phyloP scores from a whole-genome alignment of 768 basidiomycete genomes.

The Pisolithus marmoratus region DNA sequence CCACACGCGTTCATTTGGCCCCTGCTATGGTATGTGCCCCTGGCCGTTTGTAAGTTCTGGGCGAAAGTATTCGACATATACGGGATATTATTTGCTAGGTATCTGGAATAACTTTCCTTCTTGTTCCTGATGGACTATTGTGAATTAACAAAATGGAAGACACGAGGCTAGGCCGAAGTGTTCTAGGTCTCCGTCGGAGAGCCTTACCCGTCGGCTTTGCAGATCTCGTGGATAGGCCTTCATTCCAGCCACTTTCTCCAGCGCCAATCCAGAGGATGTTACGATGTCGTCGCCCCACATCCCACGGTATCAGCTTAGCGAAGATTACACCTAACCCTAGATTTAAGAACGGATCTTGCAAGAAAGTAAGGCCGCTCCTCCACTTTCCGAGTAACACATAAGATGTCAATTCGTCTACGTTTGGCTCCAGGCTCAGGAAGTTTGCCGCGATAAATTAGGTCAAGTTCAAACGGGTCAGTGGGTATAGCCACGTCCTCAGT shows the following conservation, averaged over 20 bases:
- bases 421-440: slow-evolving; percentile 43
- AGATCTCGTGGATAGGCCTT: slow-evolving; percentile 84
- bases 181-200: slow-evolving; percentile 47
- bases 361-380: slow-evolving; percentile 86
- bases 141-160: background rate
- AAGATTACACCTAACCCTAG: background rate
- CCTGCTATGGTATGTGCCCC: slow-evolving; percentile 80
- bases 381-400: slow-evolving; percentile 73
- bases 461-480: slow-evolving; percentile 61
- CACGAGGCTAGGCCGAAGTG: background rate
- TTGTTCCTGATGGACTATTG: slow-evolving; percentile 74
- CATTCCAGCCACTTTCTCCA: slow-evolving; percentile 17
- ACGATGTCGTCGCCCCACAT: slow-evolving; percentile 82
- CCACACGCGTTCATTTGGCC: slow-evolving; percentile 69
- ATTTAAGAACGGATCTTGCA: slow-evolving; percentile 58
- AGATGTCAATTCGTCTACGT: slow-evolving; percentile 76
- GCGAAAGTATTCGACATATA: background rate
- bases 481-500: slow-evolving; percentile 77
- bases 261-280: background rate
- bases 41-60: slow-evolving; percentile 14
- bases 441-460: slow-evolving; percentile 74
- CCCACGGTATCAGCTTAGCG: background rate
- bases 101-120: slow-evolving; percentile 81
- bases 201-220: slow-evolving; percentile 52
- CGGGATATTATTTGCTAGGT: background rate